Evolutionary conservation across 192 early-diverging fungal genomes (phyloP), one percentile per base, ranked within the genome.

Genomic region (Podila verticillata): DNA sequence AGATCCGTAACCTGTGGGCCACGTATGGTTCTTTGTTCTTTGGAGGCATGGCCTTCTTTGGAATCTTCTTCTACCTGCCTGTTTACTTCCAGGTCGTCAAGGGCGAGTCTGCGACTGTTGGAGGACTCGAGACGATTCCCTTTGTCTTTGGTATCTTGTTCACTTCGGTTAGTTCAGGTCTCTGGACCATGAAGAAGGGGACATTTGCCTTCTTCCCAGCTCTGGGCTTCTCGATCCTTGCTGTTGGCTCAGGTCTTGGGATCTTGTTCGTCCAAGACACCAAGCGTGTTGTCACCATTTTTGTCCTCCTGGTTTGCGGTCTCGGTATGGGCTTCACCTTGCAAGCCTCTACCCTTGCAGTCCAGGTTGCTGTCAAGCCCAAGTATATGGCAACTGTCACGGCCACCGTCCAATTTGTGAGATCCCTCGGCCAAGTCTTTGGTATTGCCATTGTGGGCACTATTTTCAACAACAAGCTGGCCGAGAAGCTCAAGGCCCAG

Each of bases 1-100:
- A 83, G 61, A 89, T 86, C 87, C 86, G 74, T 6, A 83, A 72
- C 17, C 72, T 78, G 7, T 69, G 83, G 7, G 75, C 75, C 28
- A 70, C 65, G 10, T 79, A 69, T 13, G 48, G 65, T 8, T 61
- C 73, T 24, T 63, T 81, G 44, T 85, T 72, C 68, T 85, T 74
- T 56, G 75, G 75, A 56, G 34, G 73, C 48, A 85, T 85, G 81
- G 36, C 48, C 48, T 73, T 78, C 36, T 62, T 61, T 65, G 60
- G 68, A 5, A 68, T 81, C 13, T 66, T 82, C 13, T 85, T 83
- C 48, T 59, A 75, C 49, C 68, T 71, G 2, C 84, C 84, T 12
- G 22, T 85, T 0, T 85, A 69, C 39, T 83, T 85, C 65, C 84
- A 85, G 34, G 71, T 72, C 54, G 54, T 60, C 36, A 57, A 44